Conservation (phyloP, 176 grass and related monocot species). For the Aegilops longissima region DNA sequence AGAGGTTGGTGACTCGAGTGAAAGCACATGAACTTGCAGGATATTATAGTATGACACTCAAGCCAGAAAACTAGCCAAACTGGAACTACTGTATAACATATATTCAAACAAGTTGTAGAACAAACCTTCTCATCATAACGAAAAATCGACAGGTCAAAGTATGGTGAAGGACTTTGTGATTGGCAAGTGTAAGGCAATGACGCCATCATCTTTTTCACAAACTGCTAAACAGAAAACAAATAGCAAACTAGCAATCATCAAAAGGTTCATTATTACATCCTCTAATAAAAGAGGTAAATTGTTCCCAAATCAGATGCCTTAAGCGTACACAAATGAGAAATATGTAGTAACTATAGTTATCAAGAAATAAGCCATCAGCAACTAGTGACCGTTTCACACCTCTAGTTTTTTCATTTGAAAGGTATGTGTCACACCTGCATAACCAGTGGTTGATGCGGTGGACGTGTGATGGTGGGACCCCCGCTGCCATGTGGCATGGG, state of each 20-base stretch:
- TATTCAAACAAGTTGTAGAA: constrained; percentile 14
- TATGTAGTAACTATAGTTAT: not conserved
- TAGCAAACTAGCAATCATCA: constrained; percentile 1
- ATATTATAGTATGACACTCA: not conserved
- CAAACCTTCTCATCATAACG: constrained; percentile 98
- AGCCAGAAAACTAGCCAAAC: constrained; percentile 2
- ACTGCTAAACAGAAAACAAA: constrained; percentile 51
- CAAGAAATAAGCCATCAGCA: not conserved
- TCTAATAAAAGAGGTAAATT: not conserved
- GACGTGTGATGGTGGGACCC: too few relatives aligned
- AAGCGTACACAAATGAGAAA: not conserved
- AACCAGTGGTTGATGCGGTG: too few relatives aligned
- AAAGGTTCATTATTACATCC: constrained; percentile 17
- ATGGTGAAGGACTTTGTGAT: constrained; percentile 94
- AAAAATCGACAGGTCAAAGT: constrained; percentile 94
- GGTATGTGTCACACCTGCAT: not conserved
- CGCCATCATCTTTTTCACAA: constrained; percentile 90
- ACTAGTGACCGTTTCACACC: not conserved
- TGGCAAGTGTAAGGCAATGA: constrained; percentile 90
- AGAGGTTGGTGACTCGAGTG: not conserved
- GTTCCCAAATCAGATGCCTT: not conserved
- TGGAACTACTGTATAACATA: not conserved
- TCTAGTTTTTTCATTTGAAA: constrained; percentile 13
- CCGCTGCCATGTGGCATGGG: too few relatives aligned
- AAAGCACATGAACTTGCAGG: not conserved